Evolutionary conservation across 2,329 filamentous ascomycete genomes (phyloP).

Genomic region (Colletotrichum eleusines): DNA sequence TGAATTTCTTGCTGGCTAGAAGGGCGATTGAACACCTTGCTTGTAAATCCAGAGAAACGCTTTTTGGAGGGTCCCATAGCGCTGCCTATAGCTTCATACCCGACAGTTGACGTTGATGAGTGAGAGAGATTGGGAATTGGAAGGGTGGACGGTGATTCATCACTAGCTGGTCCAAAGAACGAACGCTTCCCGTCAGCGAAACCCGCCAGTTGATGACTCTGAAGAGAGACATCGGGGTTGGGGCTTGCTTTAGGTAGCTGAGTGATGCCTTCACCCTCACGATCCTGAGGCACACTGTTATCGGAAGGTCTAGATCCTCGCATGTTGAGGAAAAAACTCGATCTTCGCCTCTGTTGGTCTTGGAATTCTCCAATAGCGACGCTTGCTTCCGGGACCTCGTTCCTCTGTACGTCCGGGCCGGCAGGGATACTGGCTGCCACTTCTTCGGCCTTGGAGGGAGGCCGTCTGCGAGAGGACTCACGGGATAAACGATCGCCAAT

Average conservation of each 20-base stretch:
- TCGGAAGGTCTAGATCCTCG: slow-evolving; percentile 43
- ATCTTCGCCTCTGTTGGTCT: slow-evolving; percentile 53
- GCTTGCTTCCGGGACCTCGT: slow-evolving; percentile 58
- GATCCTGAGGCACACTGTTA: slow-evolving; percentile 47
- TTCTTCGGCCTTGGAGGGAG: slow-evolving; percentile 45
- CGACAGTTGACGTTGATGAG: slow-evolving; percentile 46
- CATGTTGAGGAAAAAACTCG: slow-evolving; percentile 54
- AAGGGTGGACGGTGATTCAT: slow-evolving; percentile 23
- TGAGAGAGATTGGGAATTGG: slow-evolving; percentile 43
- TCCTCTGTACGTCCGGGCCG: slow-evolving; percentile 47
- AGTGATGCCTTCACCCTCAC: slow-evolving; percentile 11
- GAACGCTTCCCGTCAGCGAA: slow-evolving; percentile 54
- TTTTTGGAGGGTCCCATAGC: slow-evolving; percentile 52
- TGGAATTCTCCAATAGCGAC: slow-evolving; percentile 54
- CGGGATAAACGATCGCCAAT: slow-evolving; percentile 59
- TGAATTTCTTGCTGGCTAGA: slow-evolving; percentile 42
- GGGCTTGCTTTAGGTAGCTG: slow-evolving; percentile 41
- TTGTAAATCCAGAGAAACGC: slow-evolving; percentile 57
- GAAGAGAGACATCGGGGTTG: slow-evolving; percentile 40
- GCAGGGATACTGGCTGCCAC: slow-evolving; percentile 11
- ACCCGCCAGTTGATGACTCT: slow-evolving; percentile 41
- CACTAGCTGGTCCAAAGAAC: slow-evolving; percentile 51
- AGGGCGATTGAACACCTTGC: slow-evolving; percentile 48
- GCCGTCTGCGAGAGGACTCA: slow-evolving; percentile 50
- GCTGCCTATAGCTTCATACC: slow-evolving; percentile 39